Conservation (phyloP, 352 stramenopile species). For the Pythium dissimile region DNA sequence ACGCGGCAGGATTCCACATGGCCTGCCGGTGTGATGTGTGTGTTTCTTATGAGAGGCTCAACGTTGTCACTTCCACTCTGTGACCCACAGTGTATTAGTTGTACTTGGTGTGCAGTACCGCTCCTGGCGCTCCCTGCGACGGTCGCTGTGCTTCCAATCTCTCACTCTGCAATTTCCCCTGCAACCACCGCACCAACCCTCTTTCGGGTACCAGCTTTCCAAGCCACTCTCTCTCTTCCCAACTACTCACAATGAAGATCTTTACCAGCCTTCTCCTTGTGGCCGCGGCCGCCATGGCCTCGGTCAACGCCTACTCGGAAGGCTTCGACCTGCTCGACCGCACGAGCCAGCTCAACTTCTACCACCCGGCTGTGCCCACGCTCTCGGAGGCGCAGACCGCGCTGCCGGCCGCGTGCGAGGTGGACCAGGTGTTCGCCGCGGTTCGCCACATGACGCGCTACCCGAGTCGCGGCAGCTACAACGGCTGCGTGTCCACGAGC, state of each 20-base stretch:
- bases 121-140: too few species aligned
- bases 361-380: slow-evolving; percentile 41
- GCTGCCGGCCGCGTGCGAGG: slow-evolving; percentile 36
- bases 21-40: too few species aligned
- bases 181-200: slow-evolving; percentile 2
- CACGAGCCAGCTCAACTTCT: slow-evolving; percentile 59
- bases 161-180: slow-evolving; percentile 15
- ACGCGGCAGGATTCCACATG: too few species aligned
- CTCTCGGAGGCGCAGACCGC: slow-evolving; percentile 34
- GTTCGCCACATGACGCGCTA: slow-evolving; percentile 55
- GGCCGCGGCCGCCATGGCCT: slow-evolving; percentile 14
- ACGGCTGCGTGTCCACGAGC: slow-evolving; percentile 27
- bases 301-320: slow-evolving; percentile 13
- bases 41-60: too few species aligned
- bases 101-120: too few species aligned
- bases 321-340: slow-evolving; percentile 54
- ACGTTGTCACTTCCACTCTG: too few species aligned
- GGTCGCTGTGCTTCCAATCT: neutral
- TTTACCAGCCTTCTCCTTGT: slow-evolving; percentile 6
- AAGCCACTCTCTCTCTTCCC: neutral
- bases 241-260: slow-evolving; percentile 13
- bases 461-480: slow-evolving; percentile 49
- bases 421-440: slow-evolving; percentile 50
- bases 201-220: neutral
- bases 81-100: too few species aligned